Evolutionary conservation across 805 yeast species (phyloP).

Genomic region (Nakazawaea populi): DNA sequence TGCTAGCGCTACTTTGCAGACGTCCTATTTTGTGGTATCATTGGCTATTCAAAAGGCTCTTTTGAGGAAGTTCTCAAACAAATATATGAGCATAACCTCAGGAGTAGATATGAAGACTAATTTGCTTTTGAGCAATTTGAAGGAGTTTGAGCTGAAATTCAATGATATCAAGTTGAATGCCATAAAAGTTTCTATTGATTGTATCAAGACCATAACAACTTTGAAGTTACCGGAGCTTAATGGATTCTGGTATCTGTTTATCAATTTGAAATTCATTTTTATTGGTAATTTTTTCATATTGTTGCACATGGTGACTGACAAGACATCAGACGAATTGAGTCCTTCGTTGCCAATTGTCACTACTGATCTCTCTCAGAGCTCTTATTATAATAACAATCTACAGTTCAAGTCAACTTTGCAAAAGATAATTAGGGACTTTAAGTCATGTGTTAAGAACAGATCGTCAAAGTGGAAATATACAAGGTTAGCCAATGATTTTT

Average conservation of each 20-base stretch:
- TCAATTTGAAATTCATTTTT: conserved; percentile 9
- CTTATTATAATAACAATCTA: conserved; percentile 4
- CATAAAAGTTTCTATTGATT: conserved; percentile 4
- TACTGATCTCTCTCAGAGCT: neutral
- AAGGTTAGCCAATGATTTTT: conserved; percentile 6
- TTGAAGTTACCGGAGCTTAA: conserved; percentile 6
- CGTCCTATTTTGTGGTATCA: conserved; percentile 2
- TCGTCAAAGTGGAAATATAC: conserved; percentile 10
- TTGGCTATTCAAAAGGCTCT: conserved; percentile 5
- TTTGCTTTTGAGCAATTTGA: neutral
- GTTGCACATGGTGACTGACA: conserved; percentile 5
- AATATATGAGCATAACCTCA: neutral
- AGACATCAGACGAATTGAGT: conserved; percentile 4
- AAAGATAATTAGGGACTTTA: conserved; percentile 7
- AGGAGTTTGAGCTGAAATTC: conserved; percentile 5
- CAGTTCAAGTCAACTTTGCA: conserved; percentile 10
- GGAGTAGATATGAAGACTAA: neutral
- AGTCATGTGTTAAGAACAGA: conserved; percentile 5
- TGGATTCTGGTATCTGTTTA: conserved; percentile 12
- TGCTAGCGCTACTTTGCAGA: conserved; percentile 9
- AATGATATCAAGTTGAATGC: conserved; percentile 8
- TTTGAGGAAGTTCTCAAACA: conserved; percentile 4
- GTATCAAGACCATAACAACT: neutral
- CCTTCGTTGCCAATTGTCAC: neutral
- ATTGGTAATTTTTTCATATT: conserved; percentile 9